phyloP scores from a whole-genome alignment of 108 stramenopile genomes.

The Thalassiosira profunda region DNA sequence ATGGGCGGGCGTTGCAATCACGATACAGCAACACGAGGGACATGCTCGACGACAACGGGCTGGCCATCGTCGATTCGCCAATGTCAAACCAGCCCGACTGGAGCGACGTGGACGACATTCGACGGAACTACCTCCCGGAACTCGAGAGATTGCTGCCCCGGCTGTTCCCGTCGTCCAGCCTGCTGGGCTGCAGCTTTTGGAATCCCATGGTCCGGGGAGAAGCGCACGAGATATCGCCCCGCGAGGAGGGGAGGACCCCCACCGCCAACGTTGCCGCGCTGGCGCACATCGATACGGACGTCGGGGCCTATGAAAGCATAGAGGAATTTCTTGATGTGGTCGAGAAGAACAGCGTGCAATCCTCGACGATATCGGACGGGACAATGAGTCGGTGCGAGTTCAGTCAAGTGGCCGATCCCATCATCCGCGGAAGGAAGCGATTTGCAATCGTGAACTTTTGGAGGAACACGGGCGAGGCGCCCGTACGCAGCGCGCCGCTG shows the following conservation, averaged over 20 bases:
- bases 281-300: slow-evolving; percentile 68
- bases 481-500: slow-evolving; percentile 46
- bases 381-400: not conserved
- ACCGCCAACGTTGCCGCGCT: slow-evolving; percentile 51
- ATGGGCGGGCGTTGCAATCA: slow-evolving; percentile 9
- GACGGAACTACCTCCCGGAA: slow-evolving; percentile 9
- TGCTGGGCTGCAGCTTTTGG: slow-evolving; percentile 36
- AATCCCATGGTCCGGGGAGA: slow-evolving; percentile 66
- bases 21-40: slow-evolving; percentile 1
- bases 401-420: not conserved
- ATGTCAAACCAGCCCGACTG: not conserved
- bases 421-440: slow-evolving; percentile 27
- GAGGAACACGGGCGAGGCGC: slow-evolving; percentile 32
- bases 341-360: slow-evolving; percentile 45
- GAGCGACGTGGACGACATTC: slow-evolving; percentile 14
- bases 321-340: slow-evolving; percentile 49
- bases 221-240: slow-evolving; percentile 18
- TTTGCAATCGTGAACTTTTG: slow-evolving; percentile 62
- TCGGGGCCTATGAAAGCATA: slow-evolving; percentile 52
- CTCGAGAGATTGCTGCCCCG: slow-evolving; percentile 8
- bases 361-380: slow-evolving; percentile 3
- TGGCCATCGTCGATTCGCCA: slow-evolving; percentile 12
- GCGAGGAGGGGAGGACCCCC: slow-evolving; percentile 2
- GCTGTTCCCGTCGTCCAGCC: not conserved
- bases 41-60: slow-evolving; percentile 22